Conservation (phyloP, 2,329 filamentous ascomycete genomes). For the Aspergillus pseudoterreus region DNA sequence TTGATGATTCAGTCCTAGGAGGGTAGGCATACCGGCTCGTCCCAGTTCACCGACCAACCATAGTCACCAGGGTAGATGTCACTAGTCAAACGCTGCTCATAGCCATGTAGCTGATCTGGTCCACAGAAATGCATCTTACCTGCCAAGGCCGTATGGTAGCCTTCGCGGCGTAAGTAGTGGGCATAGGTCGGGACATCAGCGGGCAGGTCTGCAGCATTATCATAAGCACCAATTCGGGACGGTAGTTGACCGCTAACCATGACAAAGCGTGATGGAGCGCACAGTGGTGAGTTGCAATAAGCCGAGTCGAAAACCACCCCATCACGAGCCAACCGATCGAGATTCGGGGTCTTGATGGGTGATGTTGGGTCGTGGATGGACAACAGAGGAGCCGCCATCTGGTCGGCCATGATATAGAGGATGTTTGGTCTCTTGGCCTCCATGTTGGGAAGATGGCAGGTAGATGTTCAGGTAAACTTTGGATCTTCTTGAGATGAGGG, state of each 20-base stretch:
- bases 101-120: constrained; percentile 84
- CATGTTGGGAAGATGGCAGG: constrained; percentile 21
- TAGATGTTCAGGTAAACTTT: neutral
- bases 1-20: too few species aligned
- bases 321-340: constrained; percentile 74
- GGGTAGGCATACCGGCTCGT: constrained; percentile 61
- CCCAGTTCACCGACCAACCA: constrained; percentile 95
- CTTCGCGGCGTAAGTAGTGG: constrained; percentile 77
- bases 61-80: constrained; percentile 95
- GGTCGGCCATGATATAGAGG: constrained; percentile 94
- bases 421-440: constrained; percentile 64
- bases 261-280: constrained; percentile 87
- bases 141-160: constrained; percentile 85
- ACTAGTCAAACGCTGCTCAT: constrained; percentile 83
- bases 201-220: constrained; percentile 81
- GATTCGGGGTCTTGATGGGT: constrained; percentile 86
- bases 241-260: constrained; percentile 91
- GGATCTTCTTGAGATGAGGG: too few species aligned
- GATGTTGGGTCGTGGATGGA: constrained; percentile 88
- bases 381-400: constrained; percentile 83
- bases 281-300: constrained; percentile 90
- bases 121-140: constrained; percentile 98
- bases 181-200: constrained; percentile 88
- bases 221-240: constrained; percentile 86
- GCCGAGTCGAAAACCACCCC: constrained; percentile 90